These are phyloP conservation scores for Leccinum olivaceopallidum DNA, from an alignment of 768 basidiomycete species.

Conservation along the genomic window DNA sequence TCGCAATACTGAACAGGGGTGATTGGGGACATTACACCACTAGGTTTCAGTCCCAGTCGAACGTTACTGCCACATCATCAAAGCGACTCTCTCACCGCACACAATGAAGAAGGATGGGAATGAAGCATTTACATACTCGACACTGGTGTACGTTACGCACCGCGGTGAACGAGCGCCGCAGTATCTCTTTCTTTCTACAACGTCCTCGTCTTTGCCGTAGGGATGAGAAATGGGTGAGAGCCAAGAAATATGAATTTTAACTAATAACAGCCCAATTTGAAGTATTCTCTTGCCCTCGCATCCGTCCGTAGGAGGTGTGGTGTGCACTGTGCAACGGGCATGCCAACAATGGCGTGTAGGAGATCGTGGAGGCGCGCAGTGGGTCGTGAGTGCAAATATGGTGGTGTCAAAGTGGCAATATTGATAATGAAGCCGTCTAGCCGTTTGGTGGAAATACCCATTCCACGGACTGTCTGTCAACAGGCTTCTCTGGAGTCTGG, in stretches of 20 bases:
- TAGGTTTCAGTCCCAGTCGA: no score
- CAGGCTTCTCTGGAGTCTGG: neutral
- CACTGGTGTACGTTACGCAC: no score
- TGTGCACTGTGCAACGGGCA: neutral
- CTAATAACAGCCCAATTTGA: constrained; percentile 4
- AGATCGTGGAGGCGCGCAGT: constrained; percentile 11
- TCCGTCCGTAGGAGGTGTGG: constrained; percentile 3
- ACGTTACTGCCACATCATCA: no score
- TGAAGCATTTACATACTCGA: no score
- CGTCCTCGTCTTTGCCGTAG: neutral
- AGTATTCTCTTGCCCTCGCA: constrained; percentile 1
- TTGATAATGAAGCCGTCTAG: neutral
- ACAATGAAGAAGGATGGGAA: no score
- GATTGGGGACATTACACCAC: no score
- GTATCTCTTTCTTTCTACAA: no score
- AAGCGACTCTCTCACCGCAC: no score
- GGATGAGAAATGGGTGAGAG: neutral
- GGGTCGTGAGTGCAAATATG: neutral
- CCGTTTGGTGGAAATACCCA: constrained; percentile 8
- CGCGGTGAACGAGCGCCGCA: neutral
- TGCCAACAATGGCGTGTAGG: constrained; percentile 2
- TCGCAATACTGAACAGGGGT: neutral
- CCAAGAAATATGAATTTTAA: neutral
- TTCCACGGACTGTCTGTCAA: constrained; percentile 13
- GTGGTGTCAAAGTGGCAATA: neutral